Base-by-base conservation (phyloP, 108 stramenopile species). In the Nitzschia putrida region DNA sequence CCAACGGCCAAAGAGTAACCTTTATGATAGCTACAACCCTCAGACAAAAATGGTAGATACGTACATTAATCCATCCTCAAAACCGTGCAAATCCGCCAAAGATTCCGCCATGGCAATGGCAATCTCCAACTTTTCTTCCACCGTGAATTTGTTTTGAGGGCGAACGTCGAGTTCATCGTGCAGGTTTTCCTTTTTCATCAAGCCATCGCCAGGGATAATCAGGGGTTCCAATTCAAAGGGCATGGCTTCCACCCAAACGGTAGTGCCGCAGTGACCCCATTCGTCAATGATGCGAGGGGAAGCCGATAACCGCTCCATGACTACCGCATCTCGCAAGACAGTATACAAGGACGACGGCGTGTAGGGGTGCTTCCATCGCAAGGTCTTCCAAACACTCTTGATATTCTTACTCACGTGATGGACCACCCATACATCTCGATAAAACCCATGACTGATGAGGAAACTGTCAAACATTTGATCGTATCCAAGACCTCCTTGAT, bases 21-120 rank as follows among this genome's bases (percentile, higher is more conserved):
- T 7, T 39, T 26, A 59, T 59, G 38, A n/a, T n/a, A n/a, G n/a
- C n/a, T n/a, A n/a, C n/a, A n/a, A n/a, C n/a, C n/a, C n/a, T n/a
- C n/a, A n/a, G n/a, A n/a, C n/a, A n/a, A n/a, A 14, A 47, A 11
- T 47, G 14, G 11, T 47, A 47, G 45, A 47, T 13, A 44, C 76
- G 57, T 51, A 76, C 69, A 77, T 71, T 29, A 77, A 26, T 18
- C 90, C 91, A 64, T 83, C 86, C 16, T 55, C 51, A 68, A 80
- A 88, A 22, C 85, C 87, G 61, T 92, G 91, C 13, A 92, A 50
- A 60, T 81, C 85, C 43, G 91, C 91, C 18, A 92, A 22, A 37
- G 79, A 78, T 53, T 85, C 84, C 20, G 87, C 91, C 84, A 92
- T 88, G 18, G 73, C 51, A 39, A 88, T 44, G 0, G 87, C 88